Base-by-base conservation (phyloP, 345 rosid species). In the Rhizophora apiculata region DNA sequence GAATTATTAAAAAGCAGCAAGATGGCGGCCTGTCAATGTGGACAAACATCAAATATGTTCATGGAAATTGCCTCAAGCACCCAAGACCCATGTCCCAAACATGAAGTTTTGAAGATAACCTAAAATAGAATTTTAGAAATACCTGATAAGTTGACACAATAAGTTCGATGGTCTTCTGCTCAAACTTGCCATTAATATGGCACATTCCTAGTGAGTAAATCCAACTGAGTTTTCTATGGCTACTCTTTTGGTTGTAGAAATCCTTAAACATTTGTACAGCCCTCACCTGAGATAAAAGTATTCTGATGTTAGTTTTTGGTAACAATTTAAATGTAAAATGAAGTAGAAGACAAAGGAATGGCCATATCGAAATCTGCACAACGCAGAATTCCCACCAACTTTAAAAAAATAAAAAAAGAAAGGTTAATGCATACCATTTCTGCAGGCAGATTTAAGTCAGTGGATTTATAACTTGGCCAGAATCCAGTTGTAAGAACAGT, bases 391-490 rank as follows among this genome's bases (percentile, higher is more conserved):
- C 49, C 5, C 18, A 43, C 16, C 16, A 43, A 43, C 49, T 39
- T 43, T 3, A 43, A 43, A 19, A 3, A 13, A 13, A 10, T 6
- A 43, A 19, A 3, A 43, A 13, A 10, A 6, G 16, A 56, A 10
- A 27, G 24, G 13, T 8, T 21, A 56, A 8, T 22, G 59, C 13
- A 46, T 81, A 90, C 98, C 96, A 90, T 90, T 81, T 90, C 97
- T 31, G 76, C 77, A 3, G 98, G 96, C 39, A 89, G 92, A 62
- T 85, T 93, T 53, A 89, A 80, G 83, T 90, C 90, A 67, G 85
- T 85, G 46, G 97, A 86, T 62, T 93, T 90, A 79, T 86, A 93
- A 72, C 89, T 90, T 48, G 97, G 98, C 98, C 98, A 93, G 69
- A 86, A 90, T 39, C 96, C 97, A 60, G 93, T 90, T 43, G 98